Evolutionary conservation across 768 basidiomycete species (phyloP), one percentile per base, ranked within the genome.

Genomic region (Kwoniella sp.): DNA sequence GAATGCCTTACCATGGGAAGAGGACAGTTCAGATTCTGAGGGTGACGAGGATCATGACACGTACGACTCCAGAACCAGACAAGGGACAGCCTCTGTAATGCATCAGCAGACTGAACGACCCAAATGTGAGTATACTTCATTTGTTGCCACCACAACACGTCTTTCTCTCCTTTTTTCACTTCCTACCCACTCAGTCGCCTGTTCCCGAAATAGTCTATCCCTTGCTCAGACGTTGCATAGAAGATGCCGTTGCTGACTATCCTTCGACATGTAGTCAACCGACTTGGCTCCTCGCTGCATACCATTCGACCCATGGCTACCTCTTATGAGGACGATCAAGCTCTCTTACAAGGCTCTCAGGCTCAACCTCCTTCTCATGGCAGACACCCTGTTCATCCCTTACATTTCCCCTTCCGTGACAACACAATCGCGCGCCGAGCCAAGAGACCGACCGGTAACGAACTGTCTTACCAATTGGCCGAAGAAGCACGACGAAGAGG

Each of bases 381-480:
- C 26, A 29, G 30, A 7, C 58, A 61, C 40, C 60, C 47, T 22
- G 46, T 56, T 24, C 30, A 50, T 9, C 37, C 63, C 30, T 60
- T 76, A 8, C 48, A 66, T 15, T 78, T 78, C 66, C 77, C 77
- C 19, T 78, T 78, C 67, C 61, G 69, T 22, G 64, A 64, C 22
- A 76, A 78, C 60, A 70, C 72, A 17, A 69, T 73, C 21, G 77
- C 77, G 15, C 72, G 77, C 8, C 44, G 65, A 36, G 77, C 77
- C n/a, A 57, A 68, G 15, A 51, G 67, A 29, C 74, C 73, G 1
- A 68, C 62, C 25, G 22, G 44, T 1, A 54, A 52, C n/a, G 77
- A 79, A 53, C 37, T 68, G 9, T 33, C 52, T 9, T 76, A 77
- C 55, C 70, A 76, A 30, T 60, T 67, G n/a, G 67, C 64, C n/a